Evolutionary conservation across 148 eudicot species (phyloP).

Genomic region (Hydrangea macrophylla): DNA sequence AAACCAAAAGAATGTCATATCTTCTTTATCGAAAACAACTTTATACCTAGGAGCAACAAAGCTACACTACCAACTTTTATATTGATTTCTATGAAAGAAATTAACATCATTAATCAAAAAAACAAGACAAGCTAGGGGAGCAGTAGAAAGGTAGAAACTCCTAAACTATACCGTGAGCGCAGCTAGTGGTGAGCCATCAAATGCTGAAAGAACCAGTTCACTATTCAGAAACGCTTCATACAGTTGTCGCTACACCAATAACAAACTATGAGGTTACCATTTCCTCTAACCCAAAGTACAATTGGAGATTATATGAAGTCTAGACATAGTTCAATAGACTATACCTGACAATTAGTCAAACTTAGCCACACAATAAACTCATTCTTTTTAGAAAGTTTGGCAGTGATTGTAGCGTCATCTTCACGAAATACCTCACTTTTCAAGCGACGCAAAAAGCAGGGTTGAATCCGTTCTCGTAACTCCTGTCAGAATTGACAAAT

Average conservation of each 20-base stretch:
- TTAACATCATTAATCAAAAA: background rate
- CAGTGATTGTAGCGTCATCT: slow-evolving; percentile 32
- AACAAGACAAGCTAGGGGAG: background rate
- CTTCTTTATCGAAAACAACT: background rate
- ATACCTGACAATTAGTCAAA: slow-evolving; percentile 80
- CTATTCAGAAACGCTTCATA: slow-evolving; percentile 94
- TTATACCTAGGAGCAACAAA: no score
- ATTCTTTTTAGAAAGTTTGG: slow-evolving; percentile 77
- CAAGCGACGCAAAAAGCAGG: slow-evolving; percentile 88
- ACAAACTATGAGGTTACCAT: slow-evolving; percentile 8
- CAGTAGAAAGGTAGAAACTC: background rate
- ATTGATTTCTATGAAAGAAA: no score
- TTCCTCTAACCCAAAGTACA: slow-evolving; percentile 1
- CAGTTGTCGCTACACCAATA: slow-evolving; percentile 63
- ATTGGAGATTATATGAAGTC: background rate
- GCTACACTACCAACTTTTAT: no score
- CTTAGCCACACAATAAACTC: slow-evolving; percentile 91
- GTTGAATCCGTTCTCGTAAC: slow-evolving; percentile 82
- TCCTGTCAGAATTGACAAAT: slow-evolving; percentile 36
- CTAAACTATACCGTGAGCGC: slow-evolving; percentile 76
- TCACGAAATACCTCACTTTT: slow-evolving; percentile 84
- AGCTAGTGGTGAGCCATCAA: slow-evolving; percentile 97
- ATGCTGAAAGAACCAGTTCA: slow-evolving; percentile 94
- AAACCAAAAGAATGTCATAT: no score
- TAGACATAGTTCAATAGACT: slow-evolving; percentile 1